Percentiles rank a stretch among this genome's conserved stretches.
phyloP scores from a whole-genome alignment of 1,139 yeast species.

The Magnusiomyces paraingens region DNA sequence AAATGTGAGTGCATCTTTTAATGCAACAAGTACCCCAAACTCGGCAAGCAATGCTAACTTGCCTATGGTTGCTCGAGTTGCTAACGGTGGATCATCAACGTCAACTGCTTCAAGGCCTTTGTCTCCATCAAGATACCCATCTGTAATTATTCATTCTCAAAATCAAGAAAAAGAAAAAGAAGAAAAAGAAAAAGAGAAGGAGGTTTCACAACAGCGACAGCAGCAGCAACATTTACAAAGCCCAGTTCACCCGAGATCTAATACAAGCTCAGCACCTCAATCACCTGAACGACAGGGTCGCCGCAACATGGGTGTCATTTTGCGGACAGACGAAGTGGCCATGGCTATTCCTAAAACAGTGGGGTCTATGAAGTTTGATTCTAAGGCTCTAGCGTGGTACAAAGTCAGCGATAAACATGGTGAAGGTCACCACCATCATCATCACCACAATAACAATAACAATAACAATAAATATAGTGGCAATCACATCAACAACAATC shows the following conservation, averaged over 20 bases:
- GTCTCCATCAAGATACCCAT: neutral
- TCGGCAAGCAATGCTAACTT: too few species aligned
- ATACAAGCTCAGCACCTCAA: neutral
- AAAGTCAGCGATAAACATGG: neutral
- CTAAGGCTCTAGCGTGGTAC: conserved; percentile 10
- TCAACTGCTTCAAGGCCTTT: neutral
- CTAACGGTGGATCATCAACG: neutral
- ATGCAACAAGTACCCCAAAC: too few species aligned
- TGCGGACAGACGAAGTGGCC: conserved; percentile 4
- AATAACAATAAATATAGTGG: too few species aligned
- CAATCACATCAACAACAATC: neutral
- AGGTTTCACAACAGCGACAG: too few species aligned
- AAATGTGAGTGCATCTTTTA: too few species aligned
- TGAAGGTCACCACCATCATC: neutral
- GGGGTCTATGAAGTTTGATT: conserved; percentile 14
- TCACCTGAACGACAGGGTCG: conserved; percentile 5
- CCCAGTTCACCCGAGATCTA: neutral
- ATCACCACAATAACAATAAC: neutral
- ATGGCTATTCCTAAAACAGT: conserved; percentile 8
- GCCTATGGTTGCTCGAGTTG: neutral
- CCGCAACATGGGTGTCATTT: conserved; percentile 4
- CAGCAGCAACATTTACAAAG: too few species aligned
- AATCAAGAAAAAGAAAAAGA: neutral
- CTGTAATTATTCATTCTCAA: conserved; percentile 2
- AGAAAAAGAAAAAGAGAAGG: too few species aligned